These are phyloP conservation scores for Penicillium lividum DNA, from an alignment of 495 filamentous ascomycete species.

Conservation along the genomic window DNA sequence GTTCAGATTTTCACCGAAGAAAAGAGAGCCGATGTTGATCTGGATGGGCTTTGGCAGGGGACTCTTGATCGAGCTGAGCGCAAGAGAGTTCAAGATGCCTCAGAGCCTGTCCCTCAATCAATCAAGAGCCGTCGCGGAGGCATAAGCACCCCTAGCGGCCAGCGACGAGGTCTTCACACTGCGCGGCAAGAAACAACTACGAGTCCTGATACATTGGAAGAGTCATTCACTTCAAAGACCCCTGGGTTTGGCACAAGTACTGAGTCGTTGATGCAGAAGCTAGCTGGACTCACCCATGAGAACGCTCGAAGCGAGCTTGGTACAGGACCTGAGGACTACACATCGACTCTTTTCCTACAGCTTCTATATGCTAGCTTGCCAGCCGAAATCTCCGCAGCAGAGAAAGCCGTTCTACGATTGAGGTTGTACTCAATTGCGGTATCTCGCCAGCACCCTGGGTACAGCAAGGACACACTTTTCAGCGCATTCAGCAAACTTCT, in stretches of 20 bases:
- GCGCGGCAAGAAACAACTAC: conserved; percentile 3
- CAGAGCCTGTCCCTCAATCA: conserved; percentile 6
- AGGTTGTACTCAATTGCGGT: conserved; percentile 42
- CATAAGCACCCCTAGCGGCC: conserved; percentile 16
- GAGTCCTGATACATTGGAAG: conserved; percentile 4
- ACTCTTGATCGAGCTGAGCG: conserved; percentile 46
- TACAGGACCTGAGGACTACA: conserved; percentile 36
- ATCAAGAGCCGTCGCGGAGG: conserved; percentile 23
- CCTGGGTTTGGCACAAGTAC: conserved; percentile 14
- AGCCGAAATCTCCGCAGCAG: conserved; percentile 28
- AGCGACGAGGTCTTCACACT: conserved; percentile 25
- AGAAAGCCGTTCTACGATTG: conserved; percentile 31
- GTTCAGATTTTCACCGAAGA: conserved; percentile 89
- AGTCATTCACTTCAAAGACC: conserved; percentile 2
- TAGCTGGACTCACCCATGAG: conserved; percentile 32
- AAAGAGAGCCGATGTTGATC: conserved; percentile 77
- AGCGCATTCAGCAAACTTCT: conserved; percentile 33
- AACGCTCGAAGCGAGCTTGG: conserved; percentile 42
- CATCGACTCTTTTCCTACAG: conserved; percentile 51
- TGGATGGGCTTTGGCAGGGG: conserved; percentile 77
- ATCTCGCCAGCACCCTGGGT: conserved; percentile 38
- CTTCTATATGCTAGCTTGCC: conserved; percentile 43
- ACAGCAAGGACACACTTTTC: conserved; percentile 36
- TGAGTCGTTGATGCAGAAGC: conserved; percentile 36
- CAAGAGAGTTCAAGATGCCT: conserved; percentile 29